phyloP scores from a whole-genome alignment of 2,329 filamentous ascomycete genomes.

The Stromatinia cepivora region DNA sequence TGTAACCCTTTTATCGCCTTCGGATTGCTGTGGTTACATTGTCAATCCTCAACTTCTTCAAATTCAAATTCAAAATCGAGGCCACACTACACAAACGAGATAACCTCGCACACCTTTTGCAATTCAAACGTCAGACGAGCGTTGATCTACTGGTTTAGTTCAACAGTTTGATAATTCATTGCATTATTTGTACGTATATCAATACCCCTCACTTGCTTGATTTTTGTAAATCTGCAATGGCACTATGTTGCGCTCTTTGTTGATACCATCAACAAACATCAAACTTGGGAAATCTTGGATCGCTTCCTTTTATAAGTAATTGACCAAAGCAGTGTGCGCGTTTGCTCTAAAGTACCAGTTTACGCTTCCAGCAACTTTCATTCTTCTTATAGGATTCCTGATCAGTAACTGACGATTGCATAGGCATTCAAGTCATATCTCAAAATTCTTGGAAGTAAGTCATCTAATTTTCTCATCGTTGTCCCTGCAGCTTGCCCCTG shows the following conservation, averaged over 20 bases:
- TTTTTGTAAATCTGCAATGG: neutral
- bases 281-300: slow-evolving; percentile 8
- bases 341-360: neutral
- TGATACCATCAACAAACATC: slow-evolving; percentile 3
- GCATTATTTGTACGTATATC: slow-evolving; percentile 10
- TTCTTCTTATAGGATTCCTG: neutral
- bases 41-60: neutral
- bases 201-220: neutral
- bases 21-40: slow-evolving; percentile 1
- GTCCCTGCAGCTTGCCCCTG: slow-evolving; percentile 25
- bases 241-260: neutral
- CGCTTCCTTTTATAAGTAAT: neutral
- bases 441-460: slow-evolving; percentile 12
- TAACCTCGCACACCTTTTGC: too few relatives aligned
- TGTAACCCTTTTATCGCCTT: neutral
- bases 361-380: neutral
- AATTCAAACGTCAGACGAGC: neutral
- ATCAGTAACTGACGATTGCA: slow-evolving; percentile 1
- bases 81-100: neutral
- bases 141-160: neutral
- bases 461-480: neutral
- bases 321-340: neutral
- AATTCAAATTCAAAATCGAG: neutral
- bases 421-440: slow-evolving; percentile 8
- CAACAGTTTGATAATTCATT: neutral